Conservation (phyloP, 192 early-diverging fungal species). For the Jimgerdemannia lactiflua region DNA sequence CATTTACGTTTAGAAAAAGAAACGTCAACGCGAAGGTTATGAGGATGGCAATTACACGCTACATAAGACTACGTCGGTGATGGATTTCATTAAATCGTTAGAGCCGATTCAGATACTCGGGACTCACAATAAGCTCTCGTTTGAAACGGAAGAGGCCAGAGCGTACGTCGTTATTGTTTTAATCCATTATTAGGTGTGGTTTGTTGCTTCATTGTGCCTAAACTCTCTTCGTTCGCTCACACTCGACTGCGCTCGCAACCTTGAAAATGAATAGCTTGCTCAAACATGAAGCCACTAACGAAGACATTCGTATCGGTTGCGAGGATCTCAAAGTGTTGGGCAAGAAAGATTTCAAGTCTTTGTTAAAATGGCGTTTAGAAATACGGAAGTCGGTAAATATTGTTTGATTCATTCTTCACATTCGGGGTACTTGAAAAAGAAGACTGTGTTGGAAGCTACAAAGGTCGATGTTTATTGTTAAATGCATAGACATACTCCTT, state of each 20-base stretch:
- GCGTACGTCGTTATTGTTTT: slow-evolving; percentile 28
- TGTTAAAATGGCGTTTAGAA: slow-evolving; percentile 81
- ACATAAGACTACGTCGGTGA: slow-evolving; percentile 67
- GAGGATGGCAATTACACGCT: slow-evolving; percentile 94
- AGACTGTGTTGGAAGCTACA: too few relatives aligned
- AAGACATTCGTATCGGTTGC: slow-evolving; percentile 78
- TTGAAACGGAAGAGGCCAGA: slow-evolving; percentile 68
- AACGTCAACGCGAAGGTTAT: slow-evolving; percentile 93
- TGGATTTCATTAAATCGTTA: slow-evolving; percentile 75
- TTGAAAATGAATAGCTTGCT: slow-evolving; percentile 21
- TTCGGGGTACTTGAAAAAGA: too few relatives aligned
- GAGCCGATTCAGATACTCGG: slow-evolving; percentile 85
- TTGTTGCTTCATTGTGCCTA: too few relatives aligned
- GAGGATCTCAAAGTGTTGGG: slow-evolving; percentile 91
- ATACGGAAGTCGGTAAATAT: too few relatives aligned
- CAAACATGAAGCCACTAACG: slow-evolving; percentile 66
- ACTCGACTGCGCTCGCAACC: too few relatives aligned
- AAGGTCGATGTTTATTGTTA: too few relatives aligned
- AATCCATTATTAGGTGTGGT: too few relatives aligned
- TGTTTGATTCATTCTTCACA: too few relatives aligned
- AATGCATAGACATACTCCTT: too few relatives aligned
- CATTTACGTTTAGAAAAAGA: slow-evolving; percentile 78
- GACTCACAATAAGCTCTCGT: slow-evolving; percentile 69
- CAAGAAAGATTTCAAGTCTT: slow-evolving; percentile 87
- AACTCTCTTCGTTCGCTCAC: slow-evolving; percentile 4